Evolutionary conservation across 257 asterid species (phyloP).

Genomic region (Plantago elongata): DNA sequence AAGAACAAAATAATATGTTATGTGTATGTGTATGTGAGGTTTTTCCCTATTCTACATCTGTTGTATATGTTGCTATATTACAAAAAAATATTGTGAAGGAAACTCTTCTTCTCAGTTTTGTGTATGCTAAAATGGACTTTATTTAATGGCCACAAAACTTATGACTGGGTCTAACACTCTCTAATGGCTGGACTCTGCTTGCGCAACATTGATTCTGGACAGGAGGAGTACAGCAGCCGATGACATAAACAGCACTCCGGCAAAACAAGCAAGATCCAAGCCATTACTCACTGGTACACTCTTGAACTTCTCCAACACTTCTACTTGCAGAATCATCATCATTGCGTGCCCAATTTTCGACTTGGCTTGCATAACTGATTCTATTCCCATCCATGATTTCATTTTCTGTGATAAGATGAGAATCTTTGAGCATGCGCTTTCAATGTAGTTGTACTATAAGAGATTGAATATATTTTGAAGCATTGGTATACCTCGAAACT

Average conservation of each 20-base stretch:
- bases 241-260: constrained; percentile 57
- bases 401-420: constrained; percentile 33
- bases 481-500: constrained; percentile 25
- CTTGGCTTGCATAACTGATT: constrained; percentile 62
- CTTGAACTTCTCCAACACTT: constrained; percentile 71
- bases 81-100: too few relatives aligned
- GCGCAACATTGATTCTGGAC: constrained; percentile 41
- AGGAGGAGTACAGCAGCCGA: constrained; percentile 66
- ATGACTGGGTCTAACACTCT: too few relatives aligned
- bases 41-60: too few relatives aligned
- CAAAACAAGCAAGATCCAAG: constrained; percentile 73
- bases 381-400: constrained; percentile 46
- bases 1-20: too few relatives aligned
- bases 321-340: constrained; percentile 74
- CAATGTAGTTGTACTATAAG: too few relatives aligned
- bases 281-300: constrained; percentile 48
- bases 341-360: constrained; percentile 77
- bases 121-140: too few relatives aligned
- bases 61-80: too few relatives aligned
- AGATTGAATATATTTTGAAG: not conserved
- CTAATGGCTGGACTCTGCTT: constrained; percentile 4
- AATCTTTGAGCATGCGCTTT: not conserved
- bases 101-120: too few relatives aligned
- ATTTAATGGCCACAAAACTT: too few relatives aligned
- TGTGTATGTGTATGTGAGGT: too few relatives aligned